Evolutionary conservation across 441 rosid genomes (phyloP).

Genomic region (Euphorbia schlechtendalii): DNA sequence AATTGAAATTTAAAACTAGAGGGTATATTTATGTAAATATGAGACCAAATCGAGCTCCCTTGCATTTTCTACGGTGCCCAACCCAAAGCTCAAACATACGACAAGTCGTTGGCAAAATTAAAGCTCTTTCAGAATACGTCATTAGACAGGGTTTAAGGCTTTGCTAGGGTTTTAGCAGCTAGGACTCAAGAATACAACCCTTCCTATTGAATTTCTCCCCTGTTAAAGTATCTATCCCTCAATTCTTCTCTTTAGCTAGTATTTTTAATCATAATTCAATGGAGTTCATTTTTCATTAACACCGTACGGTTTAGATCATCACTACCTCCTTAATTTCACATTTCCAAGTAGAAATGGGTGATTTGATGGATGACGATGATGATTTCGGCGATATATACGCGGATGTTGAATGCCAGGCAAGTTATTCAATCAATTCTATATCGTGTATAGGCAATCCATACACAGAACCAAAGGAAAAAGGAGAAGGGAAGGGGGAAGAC

Average conservation of each 20-base stretch:
- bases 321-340: neutral
- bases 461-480: slow-evolving; percentile 11
- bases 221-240: neutral
- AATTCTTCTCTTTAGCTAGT: neutral
- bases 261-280: slow-evolving; percentile 13
- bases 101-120: neutral
- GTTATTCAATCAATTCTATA: slow-evolving; percentile 21
- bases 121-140: neutral
- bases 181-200: neutral
- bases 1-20: too few species aligned
- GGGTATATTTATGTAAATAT: too few species aligned
- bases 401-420: slow-evolving; percentile 39
- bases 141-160: neutral
- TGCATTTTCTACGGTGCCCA: neutral
- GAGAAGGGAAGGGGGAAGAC: slow-evolving; percentile 15
- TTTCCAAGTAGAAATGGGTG: slow-evolving; percentile 26
- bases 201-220: neutral
- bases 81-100: neutral
- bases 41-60: too few species aligned
- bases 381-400: slow-evolving; percentile 60
- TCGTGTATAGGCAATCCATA: slow-evolving; percentile 8
- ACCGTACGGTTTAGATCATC: neutral
- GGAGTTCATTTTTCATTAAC: neutral
- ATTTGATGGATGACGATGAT: slow-evolving; percentile 37
- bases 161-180: slow-evolving; percentile 11